These are phyloP conservation scores for Russula brevipes DNA, from an alignment of 768 basidiomycete species.

Conservation along the genomic window DNA sequence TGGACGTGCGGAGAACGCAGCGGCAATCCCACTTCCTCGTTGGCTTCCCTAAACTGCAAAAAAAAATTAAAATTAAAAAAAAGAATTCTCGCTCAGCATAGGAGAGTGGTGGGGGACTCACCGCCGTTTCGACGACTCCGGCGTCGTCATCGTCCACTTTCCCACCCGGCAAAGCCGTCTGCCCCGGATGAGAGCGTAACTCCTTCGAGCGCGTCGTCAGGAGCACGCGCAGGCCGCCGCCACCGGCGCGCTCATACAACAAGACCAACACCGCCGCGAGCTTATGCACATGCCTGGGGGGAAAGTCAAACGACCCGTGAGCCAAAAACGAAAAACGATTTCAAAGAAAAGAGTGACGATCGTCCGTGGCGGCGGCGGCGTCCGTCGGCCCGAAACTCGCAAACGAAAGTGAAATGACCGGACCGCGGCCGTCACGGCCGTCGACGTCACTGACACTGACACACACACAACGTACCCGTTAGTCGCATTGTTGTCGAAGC, in stretches of 20 bases:
- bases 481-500: too few species aligned
- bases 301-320: too few species aligned
- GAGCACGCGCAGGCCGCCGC: conserved; percentile 63
- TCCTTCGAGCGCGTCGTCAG: conserved; percentile 81
- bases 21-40: conserved; percentile 78
- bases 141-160: conserved; percentile 64
- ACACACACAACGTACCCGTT: too few species aligned
- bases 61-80: not conserved
- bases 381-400: too few species aligned
- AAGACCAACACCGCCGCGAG: conserved; percentile 77
- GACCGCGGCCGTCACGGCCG: too few species aligned
- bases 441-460: not conserved
- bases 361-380: too few species aligned
- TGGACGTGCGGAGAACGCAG: conserved; percentile 51
- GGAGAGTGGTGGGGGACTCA: conserved; percentile 35
- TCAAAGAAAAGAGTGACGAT: too few species aligned
- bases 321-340: too few species aligned
- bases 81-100: not conserved
- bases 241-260: conserved; percentile 64
- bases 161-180: conserved; percentile 81
- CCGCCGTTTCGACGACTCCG: conserved; percentile 66
- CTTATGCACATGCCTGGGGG: conserved; percentile 29
- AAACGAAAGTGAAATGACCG: too few species aligned
- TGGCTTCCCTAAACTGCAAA: conserved; percentile 72
- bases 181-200: conserved; percentile 69